Evolutionary conservation across 2,329 filamentous ascomycete genomes (phyloP), one percentile per base, ranked within the genome.

Genomic region (Nemania serpens): DNA sequence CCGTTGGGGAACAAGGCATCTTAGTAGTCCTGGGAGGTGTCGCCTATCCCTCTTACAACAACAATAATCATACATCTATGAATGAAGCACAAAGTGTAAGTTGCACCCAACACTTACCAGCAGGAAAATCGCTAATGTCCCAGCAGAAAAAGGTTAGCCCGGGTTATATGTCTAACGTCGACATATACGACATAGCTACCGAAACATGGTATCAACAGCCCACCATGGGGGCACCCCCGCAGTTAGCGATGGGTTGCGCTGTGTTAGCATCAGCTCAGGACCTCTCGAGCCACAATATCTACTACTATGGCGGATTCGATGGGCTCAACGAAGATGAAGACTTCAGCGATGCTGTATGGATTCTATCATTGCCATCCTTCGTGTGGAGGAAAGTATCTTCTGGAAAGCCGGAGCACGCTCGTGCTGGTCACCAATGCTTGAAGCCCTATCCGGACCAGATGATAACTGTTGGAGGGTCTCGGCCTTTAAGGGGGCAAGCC

Each of bases 261-360:
- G 88, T 92, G 0, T 85, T 91, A 1, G 90, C 86, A n/a, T 80
- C 86, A 0, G 88, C 91, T 13, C 80, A 85, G 46, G 90, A 93
- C 70, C 81, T 80, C 36, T 90, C 89, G 11, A 92, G 88, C 60
- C 91, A 89, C 75, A 93, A 93, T 71, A 88, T 96, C 51, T 93
- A 94, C 78, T 91, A 91, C 77, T 95, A 92, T 68, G 91, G 90
- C 15, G 91, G 91, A 0, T 93, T 89, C 70, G 76, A 86, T 59
- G 86, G 84, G 0, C 66, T 87, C 5, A 59, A 81, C 58, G 29
- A 61, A 0, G 53, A 46, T 0, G 61, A 75, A 0, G 62, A 73
- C 15, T 84, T 80, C 65, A 80, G 74, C 55, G 86, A 92, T 62
- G 89, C 91, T 48, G 89, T 94, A 73, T 95, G 90, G 90, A 88